Base-by-base conservation (phyloP, 345 rosid genomes). In the Salix udensis region DNA sequence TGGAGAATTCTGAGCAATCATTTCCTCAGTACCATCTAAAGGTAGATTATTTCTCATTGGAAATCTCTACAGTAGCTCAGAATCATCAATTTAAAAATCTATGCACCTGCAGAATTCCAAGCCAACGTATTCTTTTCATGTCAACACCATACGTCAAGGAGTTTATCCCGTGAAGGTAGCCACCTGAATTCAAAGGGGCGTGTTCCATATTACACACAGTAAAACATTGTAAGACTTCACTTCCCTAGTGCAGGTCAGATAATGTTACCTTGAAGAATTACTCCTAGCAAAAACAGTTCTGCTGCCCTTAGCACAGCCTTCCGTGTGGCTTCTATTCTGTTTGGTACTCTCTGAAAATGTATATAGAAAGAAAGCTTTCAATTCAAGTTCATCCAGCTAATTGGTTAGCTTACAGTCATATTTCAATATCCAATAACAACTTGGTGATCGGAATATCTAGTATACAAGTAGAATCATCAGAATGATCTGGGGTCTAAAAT, bases 41-140 rank as follows among this genome's bases (percentile, higher is more conserved):
- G 31, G 26, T n/a, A 0, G 62, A 55, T 55, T 55, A 55, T 55
- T 55, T 55, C 26, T 55, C 62, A n/a, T 23, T 3, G 62, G 62
- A n/a, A 55, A n/a, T n/a, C 10, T 67, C 16, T 2, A 44, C 19
- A 42, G 60, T 10, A 37, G 21, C 15, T 40, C 14, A 28, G 28
- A 6, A 19, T 3, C 62, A n/a, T 48, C 23, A 11, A 15, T 14
- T 44, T 24, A 37, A 65, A 52, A 39, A 19, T 26, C 55, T 37
- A 64, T 13, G 4, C 64, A 86, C 89, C 89, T 86, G 89, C 80
- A 86, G 74, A 76, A 86, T 84, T 55, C 89, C 89, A 65, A 82
- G 80, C 87, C 85, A 84, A 11, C 89, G 89, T 78, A 86, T 80
- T 65, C 70, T 78, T 76, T 82, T 81, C 46, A 86, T 60, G 71